Base-by-base conservation (phyloP, 2,329 filamentous ascomycete species). In the Ceratocystis albifundus region DNA sequence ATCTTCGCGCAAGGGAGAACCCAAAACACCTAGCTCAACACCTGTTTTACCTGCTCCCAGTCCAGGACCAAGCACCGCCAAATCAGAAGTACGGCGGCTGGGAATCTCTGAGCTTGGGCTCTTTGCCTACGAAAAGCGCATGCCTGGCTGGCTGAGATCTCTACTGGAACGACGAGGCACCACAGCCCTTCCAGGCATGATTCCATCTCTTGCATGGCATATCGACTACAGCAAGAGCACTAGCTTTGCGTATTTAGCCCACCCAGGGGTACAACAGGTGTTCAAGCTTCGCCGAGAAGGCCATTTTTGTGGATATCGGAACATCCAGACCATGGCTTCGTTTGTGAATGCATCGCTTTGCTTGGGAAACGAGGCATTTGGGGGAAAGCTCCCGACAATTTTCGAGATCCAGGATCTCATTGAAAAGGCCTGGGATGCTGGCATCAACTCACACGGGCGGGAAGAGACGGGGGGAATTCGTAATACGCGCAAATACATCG, bases 281-380 rank as follows among this genome's bases (percentile, higher is more conserved):
- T 89, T 88, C 64, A 96, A 96, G 72, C 80, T 95, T 64, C 82
- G 81, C n/a, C 81, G 79, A 68, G 92, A 96, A 77, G 85, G 84
- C 82, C 89, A 90, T 4, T 97, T 97, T 74, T 97, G 93, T 73
- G 93, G 93, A 2, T 97, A 96, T 74, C 84, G 93, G 50, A 97
- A 96, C 72, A 95, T 96, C 41, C 94, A 97, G 74, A 95, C 95
- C 86, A 76, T 96, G 70, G 78, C 88, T 15, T 93, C 91, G 0
- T 92, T 90, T 73, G 84, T 96, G 22, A 83, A 86, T 67, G 82
- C 81, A 7, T 77, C 83, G 0, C 74, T 77, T 48, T 79, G 78
- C 12, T 75, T 78, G 12, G 89, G 88, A 0, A 75, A 81, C 68
- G 78, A 86, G 50, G 75, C 78, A 61, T 89, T 96, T 68, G 74